Evolutionary conservation across 345 rosid genomes (phyloP), one percentile per base, ranked within the genome.

Genomic region (Melastoma malabathricum): DNA sequence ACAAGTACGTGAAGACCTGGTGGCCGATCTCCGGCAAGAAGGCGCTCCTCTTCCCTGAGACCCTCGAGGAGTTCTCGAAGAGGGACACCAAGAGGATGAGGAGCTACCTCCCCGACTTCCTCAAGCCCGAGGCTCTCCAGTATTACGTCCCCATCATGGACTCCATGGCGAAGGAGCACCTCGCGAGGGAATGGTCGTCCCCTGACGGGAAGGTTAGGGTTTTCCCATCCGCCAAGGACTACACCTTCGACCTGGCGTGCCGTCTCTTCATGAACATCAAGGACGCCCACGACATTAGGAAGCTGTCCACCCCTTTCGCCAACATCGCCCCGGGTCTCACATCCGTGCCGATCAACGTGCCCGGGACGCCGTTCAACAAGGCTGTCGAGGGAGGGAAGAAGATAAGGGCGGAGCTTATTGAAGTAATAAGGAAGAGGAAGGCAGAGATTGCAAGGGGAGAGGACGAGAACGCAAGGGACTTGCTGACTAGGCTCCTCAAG

Each of bases 321-420:
- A 3, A 57, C 51, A 0, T 43, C 45, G 6, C 55, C 59, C 13
- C 52, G 57, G 0, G 71, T 13, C 48, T 66, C 54, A 47, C 59
- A 2, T 71, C 75, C 2, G 68, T 66, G 43, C 72, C 63, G 0
- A 55, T 71, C 18, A 53, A 71, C 60, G 53, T 71, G 46, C 72
- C 68, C 0, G 68, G 75, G 0, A 66, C 58, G 10, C 31, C 72
- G 2, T 71, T 63, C 27, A 52, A 29, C 15, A 15, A 48, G 0
- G 68, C 75, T 1, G 53, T 67, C 49, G n/a, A n/a, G n/a, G 59
- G 56, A 46, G 71, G 59, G 0, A 64, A 64, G 13, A 59, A 5
- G 41, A 66, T 71, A 15, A 45, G 62, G 1, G 34, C 48, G 22
- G 58, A 47, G 55, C 65, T 66, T 15, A 17, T 49, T 0, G 60